These are phyloP conservation scores for Hondaea fermentalgiana DNA, from an alignment of 108 stramenopile genomes.

Conservation along the genomic window DNA sequence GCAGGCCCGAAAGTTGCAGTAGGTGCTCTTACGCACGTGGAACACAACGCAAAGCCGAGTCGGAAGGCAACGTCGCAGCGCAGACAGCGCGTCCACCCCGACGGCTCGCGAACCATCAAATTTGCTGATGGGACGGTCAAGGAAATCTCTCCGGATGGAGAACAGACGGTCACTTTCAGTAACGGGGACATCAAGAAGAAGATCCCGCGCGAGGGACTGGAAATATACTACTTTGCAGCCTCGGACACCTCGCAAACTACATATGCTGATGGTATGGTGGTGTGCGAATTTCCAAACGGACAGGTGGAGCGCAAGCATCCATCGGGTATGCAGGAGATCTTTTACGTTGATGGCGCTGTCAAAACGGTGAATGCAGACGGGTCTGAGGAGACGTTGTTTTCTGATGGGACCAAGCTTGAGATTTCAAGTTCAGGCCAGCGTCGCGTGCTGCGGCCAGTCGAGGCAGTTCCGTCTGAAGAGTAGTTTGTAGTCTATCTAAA, in stretches of 20 bases:
- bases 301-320: not conserved
- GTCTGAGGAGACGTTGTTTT: not conserved
- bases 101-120: not conserved
- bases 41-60: too few species aligned
- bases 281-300: not conserved
- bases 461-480: too few species aligned
- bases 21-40: not conserved
- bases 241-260: not conserved
- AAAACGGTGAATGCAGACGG: not conserved
- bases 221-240: not conserved
- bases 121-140: not conserved
- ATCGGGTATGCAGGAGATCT: not conserved
- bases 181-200: not conserved
- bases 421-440: not conserved
- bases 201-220: not conserved
- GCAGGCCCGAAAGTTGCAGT: too few species aligned
- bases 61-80: not conserved
- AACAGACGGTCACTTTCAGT: not conserved
- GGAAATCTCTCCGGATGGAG: not conserved
- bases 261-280: not conserved
- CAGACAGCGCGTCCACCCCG: not conserved
- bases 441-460: too few species aligned
- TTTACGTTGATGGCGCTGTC: not conserved
- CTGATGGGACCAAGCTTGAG: not conserved
- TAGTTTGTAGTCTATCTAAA: too few species aligned